A percentile compares a stretch with the other conserved stretches of the same genome.
These are phyloP conservation scores for Pseudozyma sp. DNA, from an alignment of 1,284 basidiomycete species.

Conservation along the genomic window DNA sequence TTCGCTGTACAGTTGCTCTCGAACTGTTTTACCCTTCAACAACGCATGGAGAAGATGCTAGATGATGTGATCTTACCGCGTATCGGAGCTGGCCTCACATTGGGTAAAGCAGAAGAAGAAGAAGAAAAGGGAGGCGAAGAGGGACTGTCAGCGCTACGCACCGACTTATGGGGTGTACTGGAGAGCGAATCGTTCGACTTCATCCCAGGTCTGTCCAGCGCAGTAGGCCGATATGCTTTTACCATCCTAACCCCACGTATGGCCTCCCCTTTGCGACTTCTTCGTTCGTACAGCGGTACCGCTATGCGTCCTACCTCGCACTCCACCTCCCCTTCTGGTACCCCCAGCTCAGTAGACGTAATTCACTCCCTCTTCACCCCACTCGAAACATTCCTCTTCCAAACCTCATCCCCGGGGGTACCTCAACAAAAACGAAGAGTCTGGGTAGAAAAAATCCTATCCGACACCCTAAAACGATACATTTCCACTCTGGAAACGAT, in stretches of 20 bases:
- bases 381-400: slow-evolving; percentile 18
- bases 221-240: slow-evolving; percentile 16
- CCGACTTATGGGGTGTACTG: slow-evolving; percentile 14
- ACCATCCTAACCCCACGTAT: slow-evolving; percentile 80
- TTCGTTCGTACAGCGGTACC: slow-evolving; percentile 82
- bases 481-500: slow-evolving; percentile 53
- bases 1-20: slow-evolving; percentile 1
- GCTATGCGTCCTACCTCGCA: slow-evolving; percentile 74
- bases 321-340: slow-evolving; percentile 71
- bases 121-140: slow-evolving; percentile 2
- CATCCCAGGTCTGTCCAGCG: slow-evolving; percentile 12
- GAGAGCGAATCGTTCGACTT: slow-evolving; percentile 31
- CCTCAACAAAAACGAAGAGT: not conserved
- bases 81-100: not conserved
- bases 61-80: slow-evolving; percentile 9
- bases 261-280: slow-evolving; percentile 84
- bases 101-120: not conserved
- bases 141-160: slow-evolving; percentile 3
- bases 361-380: slow-evolving; percentile 26
- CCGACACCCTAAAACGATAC: slow-evolving; percentile 42
- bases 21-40: slow-evolving; percentile 12
- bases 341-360: slow-evolving; percentile 21
- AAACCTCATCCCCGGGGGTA: not conserved
- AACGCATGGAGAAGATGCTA: slow-evolving; percentile 3
- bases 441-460: slow-evolving; percentile 37